Evolutionary conservation across 345 rosid species (phyloP), one percentile per base, ranked within the genome.

Genomic region (Clarkia xantiana): DNA sequence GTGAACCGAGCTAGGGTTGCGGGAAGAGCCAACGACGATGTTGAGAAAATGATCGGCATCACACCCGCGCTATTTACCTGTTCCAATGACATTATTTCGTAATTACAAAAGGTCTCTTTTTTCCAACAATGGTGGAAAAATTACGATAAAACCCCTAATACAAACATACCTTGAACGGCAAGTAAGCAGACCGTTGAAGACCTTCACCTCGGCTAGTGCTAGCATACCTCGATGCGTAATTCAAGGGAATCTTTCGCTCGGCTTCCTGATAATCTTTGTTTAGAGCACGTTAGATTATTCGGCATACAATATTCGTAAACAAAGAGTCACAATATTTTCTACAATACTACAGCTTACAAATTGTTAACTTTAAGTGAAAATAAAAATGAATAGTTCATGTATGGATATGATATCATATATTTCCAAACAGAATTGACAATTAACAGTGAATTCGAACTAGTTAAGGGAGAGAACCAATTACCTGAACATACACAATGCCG

Each of bases 401-500:
- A n/a, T n/a, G n/a, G n/a, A n/a, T n/a, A n/a, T n/a, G n/a, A n/a
- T n/a, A n/a, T n/a, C n/a, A n/a, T n/a, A n/a, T n/a, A n/a, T n/a
- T n/a, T n/a, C n/a, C n/a, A n/a, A n/a, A n/a, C n/a, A n/a, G n/a
- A n/a, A n/a, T n/a, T n/a, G n/a, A n/a, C n/a, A n/a, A n/a, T n/a
- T n/a, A n/a, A n/a, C n/a, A n/a, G n/a, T n/a, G n/a, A n/a, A n/a
- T n/a, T n/a, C n/a, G n/a, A n/a, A n/a, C n/a, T n/a, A n/a, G n/a
- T n/a, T n/a, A n/a, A n/a, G n/a, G n/a, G n/a, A n/a, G n/a, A n/a
- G n/a, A n/a, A n/a, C 42, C 19, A 45, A 17, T 74, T 77, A 91
- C 98, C 98, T 91, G 98, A 66, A 91, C 98, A 71, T 91, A 91
- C 18, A 91, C 93, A 23, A 91, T 86, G 29, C 93, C 86, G 11